A percentile compares a stretch with the other conserved stretches of the same genome.
Conservation (phyloP, 345 rosid species). For the Boechera divaricarpa region DNA sequence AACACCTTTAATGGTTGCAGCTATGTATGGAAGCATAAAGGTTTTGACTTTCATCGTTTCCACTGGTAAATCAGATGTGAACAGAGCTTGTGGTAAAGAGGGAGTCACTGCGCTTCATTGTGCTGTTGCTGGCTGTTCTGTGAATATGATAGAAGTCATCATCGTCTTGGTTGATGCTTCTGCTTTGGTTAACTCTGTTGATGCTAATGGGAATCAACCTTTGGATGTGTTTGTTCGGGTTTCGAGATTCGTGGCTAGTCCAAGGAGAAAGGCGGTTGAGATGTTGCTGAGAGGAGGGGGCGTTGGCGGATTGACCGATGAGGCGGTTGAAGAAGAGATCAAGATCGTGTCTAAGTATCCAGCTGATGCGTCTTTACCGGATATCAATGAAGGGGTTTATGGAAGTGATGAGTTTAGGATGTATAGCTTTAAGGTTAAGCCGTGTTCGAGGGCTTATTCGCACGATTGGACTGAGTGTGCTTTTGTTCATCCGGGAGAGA, state of each 20-base stretch:
- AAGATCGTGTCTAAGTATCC: constrained; percentile 57
- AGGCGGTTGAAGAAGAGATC: constrained; percentile 50
- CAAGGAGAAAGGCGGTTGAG: constrained; percentile 59
- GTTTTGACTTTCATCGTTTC: constrained; percentile 67
- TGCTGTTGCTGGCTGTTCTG: constrained; percentile 82
- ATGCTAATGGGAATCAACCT: constrained; percentile 74
- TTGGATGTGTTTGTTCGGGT: constrained; percentile 58
- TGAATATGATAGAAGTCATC: constrained; percentile 50
- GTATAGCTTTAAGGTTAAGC: constrained; percentile 94
- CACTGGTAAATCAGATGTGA: constrained; percentile 63
- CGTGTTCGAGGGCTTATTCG: constrained; percentile 96
- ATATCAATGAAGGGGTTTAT: constrained; percentile 81
- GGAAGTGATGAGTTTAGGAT: constrained; percentile 93
- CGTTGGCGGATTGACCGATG: constrained; percentile 12
- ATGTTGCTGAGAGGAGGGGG: constrained; percentile 69
- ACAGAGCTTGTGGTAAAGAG: constrained; percentile 75
- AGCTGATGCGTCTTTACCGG: constrained; percentile 78
- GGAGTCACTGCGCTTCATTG: constrained; percentile 92
- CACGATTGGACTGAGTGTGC: constrained; percentile 99
- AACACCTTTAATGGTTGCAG: constrained; percentile 87
- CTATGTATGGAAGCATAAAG: constrained; percentile 71
- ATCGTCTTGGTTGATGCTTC: constrained; percentile 68
- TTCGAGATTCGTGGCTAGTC: constrained; percentile 40
- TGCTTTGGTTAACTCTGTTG: constrained; percentile 60
- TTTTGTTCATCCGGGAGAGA: constrained; percentile 97